A percentile compares a stretch with the other conserved stretches of the same genome.
Conservation (phyloP, 345 rosid species). For the Murraya koenigii region DNA sequence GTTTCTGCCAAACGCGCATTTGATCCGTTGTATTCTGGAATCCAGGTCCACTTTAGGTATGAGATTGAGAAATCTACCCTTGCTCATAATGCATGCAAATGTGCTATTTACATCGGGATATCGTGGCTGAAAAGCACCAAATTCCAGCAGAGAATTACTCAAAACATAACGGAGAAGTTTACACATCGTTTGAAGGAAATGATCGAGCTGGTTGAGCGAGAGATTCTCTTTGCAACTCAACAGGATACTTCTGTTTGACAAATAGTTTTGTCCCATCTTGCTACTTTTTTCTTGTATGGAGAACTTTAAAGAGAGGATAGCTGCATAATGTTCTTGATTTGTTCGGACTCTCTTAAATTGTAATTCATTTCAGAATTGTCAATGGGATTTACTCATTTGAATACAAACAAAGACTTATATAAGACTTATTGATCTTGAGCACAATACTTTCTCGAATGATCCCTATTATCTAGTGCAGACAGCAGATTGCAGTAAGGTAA, state of each 20-base stretch:
- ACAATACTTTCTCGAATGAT: not conserved
- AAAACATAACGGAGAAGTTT: constrained; percentile 60
- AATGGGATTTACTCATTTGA: not conserved
- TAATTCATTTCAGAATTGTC: not conserved
- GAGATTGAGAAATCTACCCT: constrained; percentile 45
- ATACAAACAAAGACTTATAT: not conserved
- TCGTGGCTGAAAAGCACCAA: constrained; percentile 67
- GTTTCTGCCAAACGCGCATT: not conserved
- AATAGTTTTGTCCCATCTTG: not conserved
- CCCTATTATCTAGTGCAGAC: not conserved
- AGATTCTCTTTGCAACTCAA: constrained; percentile 32
- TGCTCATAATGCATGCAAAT: constrained; percentile 51
- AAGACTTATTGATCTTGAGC: not conserved
- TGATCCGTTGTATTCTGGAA: not conserved
- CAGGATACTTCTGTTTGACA: constrained; percentile 11
- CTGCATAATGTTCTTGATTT: not conserved
- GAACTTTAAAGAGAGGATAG: not conserved
- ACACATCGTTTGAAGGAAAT: constrained; percentile 49
- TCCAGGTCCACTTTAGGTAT: constrained; percentile 61
- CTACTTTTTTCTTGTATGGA: not conserved
- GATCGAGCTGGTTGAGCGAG: constrained; percentile 56
- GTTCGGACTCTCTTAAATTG: not conserved
- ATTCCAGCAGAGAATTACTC: constrained; percentile 69
- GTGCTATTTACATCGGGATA: constrained; percentile 51
- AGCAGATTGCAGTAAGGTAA: not conserved